Conservation (phyloP, 495 filamentous ascomycete species). For the Talaromyces borbonicus region DNA sequence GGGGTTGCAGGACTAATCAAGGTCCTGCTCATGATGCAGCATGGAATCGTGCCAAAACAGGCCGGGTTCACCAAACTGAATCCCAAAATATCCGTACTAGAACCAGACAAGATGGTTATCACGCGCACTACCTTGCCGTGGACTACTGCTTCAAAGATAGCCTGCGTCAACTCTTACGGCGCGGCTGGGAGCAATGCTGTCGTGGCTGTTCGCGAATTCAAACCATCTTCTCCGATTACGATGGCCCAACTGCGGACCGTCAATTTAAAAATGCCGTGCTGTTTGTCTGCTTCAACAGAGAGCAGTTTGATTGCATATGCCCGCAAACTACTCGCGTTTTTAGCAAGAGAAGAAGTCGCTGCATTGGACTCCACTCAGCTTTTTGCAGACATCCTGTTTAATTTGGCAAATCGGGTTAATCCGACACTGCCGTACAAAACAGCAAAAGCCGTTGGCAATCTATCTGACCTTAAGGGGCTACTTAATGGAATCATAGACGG, state of each 20-base stretch:
- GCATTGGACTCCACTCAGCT: slow-evolving; percentile 16
- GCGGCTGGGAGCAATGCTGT: slow-evolving; percentile 11
- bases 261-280: slow-evolving; percentile 2
- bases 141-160: neutral
- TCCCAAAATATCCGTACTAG: slow-evolving; percentile 20
- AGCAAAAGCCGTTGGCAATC: slow-evolving; percentile 7
- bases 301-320: slow-evolving; percentile 9
- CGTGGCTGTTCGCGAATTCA: neutral
- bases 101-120: slow-evolving; percentile 1
- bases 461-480: slow-evolving; percentile 5
- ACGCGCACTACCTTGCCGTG: neutral
- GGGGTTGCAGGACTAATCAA: slow-evolving; percentile 33
- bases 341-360: neutral
- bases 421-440: slow-evolving; percentile 4
- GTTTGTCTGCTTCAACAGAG: slow-evolving; percentile 14
- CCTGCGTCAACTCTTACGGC: slow-evolving; percentile 2
- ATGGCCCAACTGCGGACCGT: slow-evolving; percentile 16
- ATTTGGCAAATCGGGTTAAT: slow-evolving; percentile 11
- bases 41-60: slow-evolving; percentile 44
- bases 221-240: slow-evolving; percentile 21
- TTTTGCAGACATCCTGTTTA: slow-evolving; percentile 14
- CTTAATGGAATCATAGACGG: neutral
- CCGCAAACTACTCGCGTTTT: slow-evolving; percentile 8
- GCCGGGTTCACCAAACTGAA: slow-evolving; percentile 40
- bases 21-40: slow-evolving; percentile 33